A percentile compares a stretch with the other conserved stretches of the same genome.
These are phyloP conservation scores for Mortierella sp. DNA, from an alignment of 371 early-diverging fungal species.

Conservation along the genomic window DNA sequence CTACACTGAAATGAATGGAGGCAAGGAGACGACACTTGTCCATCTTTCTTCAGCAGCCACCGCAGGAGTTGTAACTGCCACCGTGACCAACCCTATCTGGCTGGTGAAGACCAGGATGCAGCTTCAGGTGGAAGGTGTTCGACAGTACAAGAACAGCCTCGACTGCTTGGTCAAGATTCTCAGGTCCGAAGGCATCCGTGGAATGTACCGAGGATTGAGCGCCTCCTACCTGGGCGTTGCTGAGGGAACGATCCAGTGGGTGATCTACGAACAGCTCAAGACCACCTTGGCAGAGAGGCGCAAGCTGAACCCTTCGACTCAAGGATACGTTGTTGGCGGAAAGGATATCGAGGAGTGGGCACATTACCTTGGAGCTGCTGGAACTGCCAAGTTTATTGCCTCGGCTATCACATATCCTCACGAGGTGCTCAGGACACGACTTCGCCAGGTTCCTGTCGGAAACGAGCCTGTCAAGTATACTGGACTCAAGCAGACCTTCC, in stretches of 20 bases:
- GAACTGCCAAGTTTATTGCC: conserved; percentile 89
- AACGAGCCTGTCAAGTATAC: conserved; percentile 75
- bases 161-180: conserved; percentile 81
- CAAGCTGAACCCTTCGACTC: conserved; percentile 18
- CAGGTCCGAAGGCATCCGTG: conserved; percentile 83
- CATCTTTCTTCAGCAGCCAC: conserved; percentile 88
- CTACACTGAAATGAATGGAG: conserved; percentile 79
- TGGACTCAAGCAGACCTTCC: conserved; percentile 81
- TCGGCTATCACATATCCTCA: conserved; percentile 90
- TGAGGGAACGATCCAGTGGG: conserved; percentile 95
- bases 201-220: conserved; percentile 92
- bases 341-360: conserved; percentile 69
- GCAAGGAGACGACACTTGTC: conserved; percentile 83
- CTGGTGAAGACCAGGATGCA: conserved; percentile 96
- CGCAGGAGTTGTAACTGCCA: conserved; percentile 88
- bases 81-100: conserved; percentile 96
- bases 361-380: conserved; percentile 89
- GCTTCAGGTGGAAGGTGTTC: conserved; percentile 71
- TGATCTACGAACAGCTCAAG: conserved; percentile 94
- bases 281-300: conserved; percentile 48
- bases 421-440: conserved; percentile 88
- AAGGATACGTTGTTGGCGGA: conserved; percentile 34
- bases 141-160: conserved; percentile 79
- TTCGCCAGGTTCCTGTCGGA: conserved; percentile 82
- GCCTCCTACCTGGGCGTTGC: conserved; percentile 90